Evolutionary conservation across 1,139 yeast species (phyloP).

Genomic region (Debaryomycetaceae sp.): DNA sequence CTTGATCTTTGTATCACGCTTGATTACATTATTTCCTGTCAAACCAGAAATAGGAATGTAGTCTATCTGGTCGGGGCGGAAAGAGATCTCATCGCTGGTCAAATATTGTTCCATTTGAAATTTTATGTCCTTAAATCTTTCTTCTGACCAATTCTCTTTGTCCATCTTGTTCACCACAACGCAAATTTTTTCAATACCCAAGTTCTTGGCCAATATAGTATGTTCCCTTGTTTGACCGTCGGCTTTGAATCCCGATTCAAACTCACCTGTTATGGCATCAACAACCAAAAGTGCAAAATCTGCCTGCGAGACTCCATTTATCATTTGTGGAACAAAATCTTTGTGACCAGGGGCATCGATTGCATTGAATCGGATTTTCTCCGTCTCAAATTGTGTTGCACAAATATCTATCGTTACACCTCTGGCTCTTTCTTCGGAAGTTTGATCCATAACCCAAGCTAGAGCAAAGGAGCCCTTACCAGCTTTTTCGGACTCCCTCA

Average conservation of each 20-base stretch:
- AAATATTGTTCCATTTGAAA: constrained; percentile 59
- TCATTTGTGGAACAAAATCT: constrained; percentile 55
- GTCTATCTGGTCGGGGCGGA: constrained; percentile 41
- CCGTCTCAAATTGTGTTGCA: constrained; percentile 77
- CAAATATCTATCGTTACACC: constrained; percentile 96
- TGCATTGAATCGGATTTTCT: constrained; percentile 65
- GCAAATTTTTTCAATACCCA: constrained; percentile 74
- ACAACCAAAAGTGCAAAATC: constrained; percentile 71
- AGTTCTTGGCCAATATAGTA: constrained; percentile 72
- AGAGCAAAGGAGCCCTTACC: constrained; percentile 94
- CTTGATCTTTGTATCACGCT: constrained; percentile 26
- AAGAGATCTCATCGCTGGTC: constrained; percentile 56
- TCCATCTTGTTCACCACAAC: constrained; percentile 92
- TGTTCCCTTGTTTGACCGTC: constrained; percentile 97
- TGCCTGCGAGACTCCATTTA: constrained; percentile 51
- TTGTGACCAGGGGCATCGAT: constrained; percentile 85
- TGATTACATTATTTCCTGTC: constrained; percentile 75
- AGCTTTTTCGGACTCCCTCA: constrained; percentile 72
- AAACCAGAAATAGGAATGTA: constrained; percentile 89
- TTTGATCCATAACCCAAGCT: constrained; percentile 98
- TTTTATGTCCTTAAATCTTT: constrained; percentile 61
- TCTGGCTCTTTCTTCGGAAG: constrained; percentile 79
- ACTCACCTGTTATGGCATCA: constrained; percentile 80
- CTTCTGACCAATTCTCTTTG: constrained; percentile 63
- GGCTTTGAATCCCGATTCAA: constrained; percentile 80